phyloP scores from a whole-genome alignment of 106 monocot genomes.

The Posidonia australis region DNA sequence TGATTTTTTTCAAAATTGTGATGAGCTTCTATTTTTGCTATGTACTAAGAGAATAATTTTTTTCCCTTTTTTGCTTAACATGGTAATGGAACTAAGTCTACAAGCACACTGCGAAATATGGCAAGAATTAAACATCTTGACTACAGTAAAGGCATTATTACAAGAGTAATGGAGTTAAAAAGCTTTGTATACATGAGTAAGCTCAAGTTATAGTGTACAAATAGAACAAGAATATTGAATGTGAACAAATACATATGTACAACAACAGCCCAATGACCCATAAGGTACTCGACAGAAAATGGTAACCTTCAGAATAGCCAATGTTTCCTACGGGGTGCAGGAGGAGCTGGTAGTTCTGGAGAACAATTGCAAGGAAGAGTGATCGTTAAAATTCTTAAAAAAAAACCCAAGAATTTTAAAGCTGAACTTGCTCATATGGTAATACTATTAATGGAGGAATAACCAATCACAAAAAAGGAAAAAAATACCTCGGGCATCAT shows the following conservation, averaged over 20 bases:
- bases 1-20: too few species aligned
- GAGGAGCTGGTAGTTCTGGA: neutral
- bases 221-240: slow-evolving; percentile 1
- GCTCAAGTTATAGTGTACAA: too few species aligned
- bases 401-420: neutral
- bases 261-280: neutral
- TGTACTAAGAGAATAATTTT: too few species aligned
- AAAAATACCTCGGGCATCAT: slow-evolving; percentile 5
- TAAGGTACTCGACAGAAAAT: neutral
- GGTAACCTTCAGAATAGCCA: slow-evolving; percentile 5
- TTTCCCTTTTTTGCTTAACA: too few species aligned
- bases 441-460: neutral
- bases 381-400: neutral
- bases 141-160: too few species aligned
- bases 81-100: too few species aligned
- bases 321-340: slow-evolving; percentile 8
- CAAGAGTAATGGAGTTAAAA: too few species aligned
- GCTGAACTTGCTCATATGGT: neutral
- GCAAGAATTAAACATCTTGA: too few species aligned
- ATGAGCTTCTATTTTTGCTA: too few species aligned
- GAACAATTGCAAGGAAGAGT: neutral
- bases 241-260: neutral
- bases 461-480: neutral
- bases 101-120: too few species aligned
- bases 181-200: too few species aligned